Evolutionary conservation across 768 basidiomycete genomes (phyloP), one percentile per base, ranked within the genome.

Genomic region (Naematelia encephala): DNA sequence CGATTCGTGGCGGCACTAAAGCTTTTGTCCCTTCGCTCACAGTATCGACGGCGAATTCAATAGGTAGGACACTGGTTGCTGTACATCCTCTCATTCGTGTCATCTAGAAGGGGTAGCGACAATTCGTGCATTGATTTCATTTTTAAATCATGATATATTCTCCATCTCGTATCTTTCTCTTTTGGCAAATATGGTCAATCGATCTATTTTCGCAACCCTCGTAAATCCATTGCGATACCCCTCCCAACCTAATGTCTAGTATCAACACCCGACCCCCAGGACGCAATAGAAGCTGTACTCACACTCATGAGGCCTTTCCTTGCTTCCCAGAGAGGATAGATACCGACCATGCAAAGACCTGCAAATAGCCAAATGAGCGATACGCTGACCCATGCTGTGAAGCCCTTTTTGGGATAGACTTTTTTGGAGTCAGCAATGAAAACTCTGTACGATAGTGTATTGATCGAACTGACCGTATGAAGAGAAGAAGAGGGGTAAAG

Each of bases 251-350:
- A 46, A 21, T 8, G 10, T 13, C 3, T n/a, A 34, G 51, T 5
- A 14, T 34, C 34, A 39, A 16, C 34, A 8, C 16, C 34, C 34
- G 16, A 8, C 34, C 16, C 8, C 8, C 8, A 39, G 34, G 34
- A 8, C 16, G 34, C 8, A 8, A 39, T 8, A n/a, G n/a, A n/a
- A 39, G 34, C 34, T 16, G 34, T 39, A 16, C 34, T 39, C 34
- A 46, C 21, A 28, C 3, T 77, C 4, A 13, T 30, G 47, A 97
- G 70, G 0, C 88, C 89, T 3, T 62, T 79, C 43, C 89, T 80
- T 54, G 88, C 90, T 80, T 97, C 92, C 79, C 82, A 94, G 3
- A 94, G 79, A 19, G 92, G 92, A 68, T 90, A 91, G 13, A 94
- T 22, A 19, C 93, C 89, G 44, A 91, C 89, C 5, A 84, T 79